These are phyloP conservation scores for Rhynchospora breviuscula DNA, from an alignment of 176 grass and related monocot species.

Conservation along the genomic window DNA sequence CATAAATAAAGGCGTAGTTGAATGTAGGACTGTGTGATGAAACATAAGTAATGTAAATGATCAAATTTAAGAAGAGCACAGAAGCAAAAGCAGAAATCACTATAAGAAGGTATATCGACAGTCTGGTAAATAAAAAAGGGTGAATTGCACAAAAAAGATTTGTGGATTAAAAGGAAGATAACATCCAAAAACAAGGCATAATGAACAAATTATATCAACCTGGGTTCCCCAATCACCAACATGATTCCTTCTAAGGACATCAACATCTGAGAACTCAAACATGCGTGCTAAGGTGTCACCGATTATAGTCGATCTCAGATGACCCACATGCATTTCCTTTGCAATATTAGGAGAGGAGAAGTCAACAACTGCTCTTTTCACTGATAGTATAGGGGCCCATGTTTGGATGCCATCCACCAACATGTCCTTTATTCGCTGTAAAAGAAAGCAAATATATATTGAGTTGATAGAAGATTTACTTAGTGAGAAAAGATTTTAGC, in stretches of 20 bases:
- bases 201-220: slow-evolving; percentile 36
- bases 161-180: neutral
- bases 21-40: neutral
- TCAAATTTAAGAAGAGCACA: neutral
- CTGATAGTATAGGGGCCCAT: slow-evolving; percentile 76
- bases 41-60: neutral
- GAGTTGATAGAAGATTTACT: neutral
- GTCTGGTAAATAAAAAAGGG: neutral
- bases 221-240: slow-evolving; percentile 99
- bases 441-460: neutral
- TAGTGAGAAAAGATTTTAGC: neutral
- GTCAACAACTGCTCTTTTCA: slow-evolving; percentile 66
- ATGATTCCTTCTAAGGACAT: slow-evolving; percentile 90
- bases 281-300: slow-evolving; percentile 87
- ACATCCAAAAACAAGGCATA: neutral
- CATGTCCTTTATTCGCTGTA: slow-evolving; percentile 87
- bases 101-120: neutral
- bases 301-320: slow-evolving; percentile 93
- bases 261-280: slow-evolving; percentile 92
- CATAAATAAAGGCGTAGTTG: neutral
- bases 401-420: slow-evolving; percentile 66
- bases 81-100: neutral
- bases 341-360: slow-evolving; percentile 98
- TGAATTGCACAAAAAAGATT: neutral
- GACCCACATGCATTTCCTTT: slow-evolving; percentile 98